Base-by-base conservation (phyloP, 2,329 filamentous ascomycete genomes). In the Penicillium oxalicum region DNA sequence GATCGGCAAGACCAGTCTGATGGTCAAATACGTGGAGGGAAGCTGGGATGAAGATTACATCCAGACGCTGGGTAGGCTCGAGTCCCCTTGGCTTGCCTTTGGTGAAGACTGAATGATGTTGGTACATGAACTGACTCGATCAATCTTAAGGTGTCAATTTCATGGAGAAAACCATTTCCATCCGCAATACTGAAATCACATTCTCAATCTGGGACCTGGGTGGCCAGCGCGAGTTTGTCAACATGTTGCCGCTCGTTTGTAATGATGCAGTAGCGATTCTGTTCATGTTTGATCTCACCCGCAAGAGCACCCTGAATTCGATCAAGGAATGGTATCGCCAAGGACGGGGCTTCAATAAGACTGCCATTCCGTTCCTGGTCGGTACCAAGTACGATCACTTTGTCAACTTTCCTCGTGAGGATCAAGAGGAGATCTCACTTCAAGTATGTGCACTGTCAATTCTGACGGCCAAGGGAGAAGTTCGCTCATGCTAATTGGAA, bases 41-140 rank as follows among this genome's bases (percentile, higher is more conserved):
- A 96, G 91, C 72, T 98, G 93, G 90, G 93, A 98, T 70, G 93
- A 98, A 74, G 93, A 98, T 70, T 98, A 98, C 71, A 98, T 98
- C 64, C 93, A 98, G 74, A 98, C 93, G 24, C 76, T 98, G 39
- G 93, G 82, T 86, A 71, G 54, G 76, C 45, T 28, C 47, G 24
- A 18, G 33, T 9, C 2, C 9, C 8, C 11, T 9, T 27, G 8
- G 7, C 32, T 13, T 9, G n/a, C 26, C 9, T 4, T 9, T 24
- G 18, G 18, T 2, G 18, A 18, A 18, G 18, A 18, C 18, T 18
- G 18, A 18, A 18, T 18, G 18, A 18, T 18, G 2, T 27, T 12
- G 1, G 13, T 6, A 18, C 9, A 1, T 27, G 27, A 29, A 28
- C 9, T 44, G 12, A 7, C 28, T 13, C 27, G 38, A 13, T 34